Conservation (phyloP, 2,329 filamentous ascomycete genomes). For the Huntiella savannae region DNA sequence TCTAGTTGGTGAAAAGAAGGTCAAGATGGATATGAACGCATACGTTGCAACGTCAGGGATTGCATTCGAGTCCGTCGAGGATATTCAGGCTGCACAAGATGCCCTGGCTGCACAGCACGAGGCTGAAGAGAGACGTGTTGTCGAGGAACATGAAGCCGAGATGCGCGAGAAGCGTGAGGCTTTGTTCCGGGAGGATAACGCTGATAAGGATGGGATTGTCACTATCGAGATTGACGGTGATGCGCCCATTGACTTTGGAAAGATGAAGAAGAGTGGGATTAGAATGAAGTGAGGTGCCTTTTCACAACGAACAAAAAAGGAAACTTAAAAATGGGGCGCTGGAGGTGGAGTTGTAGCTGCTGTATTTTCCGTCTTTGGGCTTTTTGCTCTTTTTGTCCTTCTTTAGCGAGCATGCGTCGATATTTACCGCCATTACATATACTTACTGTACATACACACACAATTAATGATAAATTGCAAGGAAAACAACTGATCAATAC, state of each 20-base stretch:
- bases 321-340: too few relatives aligned
- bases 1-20: slow-evolving; percentile 39
- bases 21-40: slow-evolving; percentile 39
- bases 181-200: slow-evolving; percentile 23
- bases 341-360: too few relatives aligned
- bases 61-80: slow-evolving; percentile 35
- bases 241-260: background rate
- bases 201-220: background rate
- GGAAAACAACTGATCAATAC: background rate
- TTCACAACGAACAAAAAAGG: too few relatives aligned
- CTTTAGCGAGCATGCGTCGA: background rate
- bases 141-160: slow-evolving; percentile 28
- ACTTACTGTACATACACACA: background rate
- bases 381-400: background rate
- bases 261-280: background rate
- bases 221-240: background rate
- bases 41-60: slow-evolving; percentile 35
- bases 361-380: background rate
- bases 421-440: background rate
- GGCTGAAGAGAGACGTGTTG: slow-evolving; percentile 23
- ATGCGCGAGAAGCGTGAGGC: slow-evolving; percentile 29
- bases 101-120: slow-evolving; percentile 27
- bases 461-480: background rate
- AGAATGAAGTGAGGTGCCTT: too few relatives aligned
- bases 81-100: slow-evolving; percentile 35